Base-by-base conservation (phyloP, 768 basidiomycete genomes). In the Mycena crocata region DNA sequence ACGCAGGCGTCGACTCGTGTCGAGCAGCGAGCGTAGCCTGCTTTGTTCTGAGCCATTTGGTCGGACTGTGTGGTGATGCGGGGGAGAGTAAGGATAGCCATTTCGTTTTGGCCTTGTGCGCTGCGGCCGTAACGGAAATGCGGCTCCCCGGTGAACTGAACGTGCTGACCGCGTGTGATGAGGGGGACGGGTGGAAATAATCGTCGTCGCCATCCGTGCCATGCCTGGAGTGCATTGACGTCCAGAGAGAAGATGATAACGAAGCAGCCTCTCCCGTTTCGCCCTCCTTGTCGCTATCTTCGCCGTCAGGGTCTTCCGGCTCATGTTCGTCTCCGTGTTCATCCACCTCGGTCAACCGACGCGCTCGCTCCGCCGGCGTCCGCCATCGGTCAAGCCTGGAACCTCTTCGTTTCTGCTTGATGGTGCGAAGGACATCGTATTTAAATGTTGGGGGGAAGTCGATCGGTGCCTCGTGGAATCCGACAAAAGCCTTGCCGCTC, bases 371-470 rank as follows among this genome's bases (percentile, higher is more conserved):
- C 68, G 48, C 79, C 74, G 54, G 78, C 71, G 73, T 72, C 55
- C 69, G 74, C 68, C 79, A 80, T 69, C 74, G 78, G 50, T 78
- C 77, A n/a, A 77, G 76, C 64, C 78, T 82, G 12, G 80, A 78
- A 37, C 66, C 55, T 39, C 74, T 78, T 30, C 81, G 80, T 73
- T 83, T 85, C 54, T 82, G 84, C 76, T 88, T 91, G 23, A 85
- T 75, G 2, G 86, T 85, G 28, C 86, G 85, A 58, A 88, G 77
- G 9, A 96, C 92, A 71, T 96, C 91, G 73, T 95, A 95, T 73
- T 98, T 98, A 86, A 96, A 98, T 0, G 96, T 98, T 0, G 96
- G 96, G 6, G 94, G 89, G 68, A 98, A 98, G 71, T 90, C 75
- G 65, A 98, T 98, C 0, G 83, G 79, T 0, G 85, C 94, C 76